Evolutionary conservation across 2,329 filamentous ascomycete genomes (phyloP), one percentile per base, ranked within the genome.

Genomic region (Xylaria sp.): DNA sequence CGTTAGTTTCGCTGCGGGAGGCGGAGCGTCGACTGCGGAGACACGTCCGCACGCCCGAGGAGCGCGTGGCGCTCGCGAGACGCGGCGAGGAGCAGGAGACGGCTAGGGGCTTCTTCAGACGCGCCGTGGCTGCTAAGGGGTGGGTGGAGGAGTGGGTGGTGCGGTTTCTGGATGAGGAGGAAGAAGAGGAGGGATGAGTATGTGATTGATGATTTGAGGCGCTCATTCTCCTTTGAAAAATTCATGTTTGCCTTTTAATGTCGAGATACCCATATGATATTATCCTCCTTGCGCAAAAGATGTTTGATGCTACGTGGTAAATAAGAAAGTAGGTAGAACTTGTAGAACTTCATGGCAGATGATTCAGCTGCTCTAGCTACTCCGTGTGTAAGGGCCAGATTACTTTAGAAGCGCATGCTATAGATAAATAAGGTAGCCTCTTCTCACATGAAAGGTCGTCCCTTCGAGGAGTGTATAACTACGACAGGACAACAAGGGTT

Each of bases 51-150:
- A 63, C 69, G 48, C 54, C 73, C 10, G 78, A 81, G 49, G 80
- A 80, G 12, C 72, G 71, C 15, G 56, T 65, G 5, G 75, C 76
- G 69, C 63, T 77, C 41, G 68, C 72, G 20, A 73, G 75, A 59
- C 71, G 79, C 48, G 73, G 76, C 12, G 78, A 81, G 23, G 80
- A 84, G 77, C 76, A 78, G 28, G 75, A 76, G 12, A 76, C 76
- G 71, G 83, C 84, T 0, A 76, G 78, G 63, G 71, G 60, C 1
- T 73, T 81, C 15, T 85, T 86, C 70, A 66, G 73, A 13, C 81
- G 76, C 71, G 80, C 83, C 20, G 36, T 78, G 12, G 76, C 78
- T 7, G 73, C 76, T 0, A 78, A 76, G n/a, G 78, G 77, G 0
- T 69, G 65, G 62, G 67, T 79, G 5, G 81, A 83, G 49, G 73